Evolutionary conservation across 495 filamentous ascomycete species (phyloP).

Genomic region (Xylaria curta): DNA sequence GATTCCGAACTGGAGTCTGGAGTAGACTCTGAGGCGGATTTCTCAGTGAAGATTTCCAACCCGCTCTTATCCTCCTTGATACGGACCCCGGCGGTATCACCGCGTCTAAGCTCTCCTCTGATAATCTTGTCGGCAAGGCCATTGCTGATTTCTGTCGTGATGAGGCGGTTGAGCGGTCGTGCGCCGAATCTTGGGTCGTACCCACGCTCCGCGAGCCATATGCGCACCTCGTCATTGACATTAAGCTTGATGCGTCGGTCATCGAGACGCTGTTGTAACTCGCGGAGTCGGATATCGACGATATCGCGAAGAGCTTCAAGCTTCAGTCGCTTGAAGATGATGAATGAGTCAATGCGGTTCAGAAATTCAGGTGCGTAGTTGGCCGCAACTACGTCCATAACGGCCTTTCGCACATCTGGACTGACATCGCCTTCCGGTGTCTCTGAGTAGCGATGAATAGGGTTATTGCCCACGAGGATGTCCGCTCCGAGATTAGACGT

Average conservation of each 20-base stretch:
- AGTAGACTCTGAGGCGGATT: neutral
- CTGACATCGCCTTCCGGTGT: conserved; percentile 68
- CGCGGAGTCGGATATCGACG: conserved; percentile 86
- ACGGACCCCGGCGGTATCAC: conserved; percentile 71
- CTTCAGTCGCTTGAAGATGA: conserved; percentile 88
- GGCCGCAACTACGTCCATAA: conserved; percentile 84
- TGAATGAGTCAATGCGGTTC: conserved; percentile 96
- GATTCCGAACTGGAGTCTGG: neutral
- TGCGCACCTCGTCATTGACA: conserved; percentile 72
- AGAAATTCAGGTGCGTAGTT: conserved; percentile 92
- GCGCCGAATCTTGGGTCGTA: conserved; percentile 94
- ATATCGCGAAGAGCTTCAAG: conserved; percentile 83
- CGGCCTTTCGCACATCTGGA: conserved; percentile 71
- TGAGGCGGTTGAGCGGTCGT: conserved; percentile 89
- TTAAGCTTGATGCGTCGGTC: conserved; percentile 82
- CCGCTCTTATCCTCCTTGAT: conserved; percentile 63
- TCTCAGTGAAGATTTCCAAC: conserved; percentile 48
- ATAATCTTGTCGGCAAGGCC: conserved; percentile 90
- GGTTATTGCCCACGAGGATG: conserved; percentile 68
- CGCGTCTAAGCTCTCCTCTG: conserved; percentile 76
- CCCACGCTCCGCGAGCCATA: conserved; percentile 85
- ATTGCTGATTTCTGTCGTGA: conserved; percentile 87
- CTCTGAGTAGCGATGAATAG: conserved; percentile 63
- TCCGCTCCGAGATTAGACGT: conserved; percentile 91
- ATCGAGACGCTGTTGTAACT: conserved; percentile 82